These are phyloP conservation scores for Xylaria longipes DNA, from an alignment of 495 filamentous ascomycete genomes.

Conservation along the genomic window DNA sequence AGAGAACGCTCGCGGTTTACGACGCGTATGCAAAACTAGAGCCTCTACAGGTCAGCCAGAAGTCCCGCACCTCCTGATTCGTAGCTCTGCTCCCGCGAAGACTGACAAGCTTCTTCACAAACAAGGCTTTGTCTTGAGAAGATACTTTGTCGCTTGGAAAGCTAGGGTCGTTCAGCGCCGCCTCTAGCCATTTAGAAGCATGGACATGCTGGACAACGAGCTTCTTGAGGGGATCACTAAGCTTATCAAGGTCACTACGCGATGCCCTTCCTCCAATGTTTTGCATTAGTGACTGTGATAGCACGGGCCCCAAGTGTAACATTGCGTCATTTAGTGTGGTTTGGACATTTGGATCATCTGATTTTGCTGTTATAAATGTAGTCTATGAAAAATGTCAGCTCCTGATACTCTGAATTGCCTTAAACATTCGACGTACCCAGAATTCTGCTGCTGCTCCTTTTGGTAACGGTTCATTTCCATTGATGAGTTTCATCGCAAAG, in stretches of 20 bases:
- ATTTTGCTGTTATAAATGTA: slow-evolving; percentile 53
- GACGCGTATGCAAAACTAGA: slow-evolving; percentile 69
- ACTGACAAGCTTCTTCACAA: slow-evolving; percentile 65
- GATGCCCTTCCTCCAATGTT: slow-evolving; percentile 77
- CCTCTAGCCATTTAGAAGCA: slow-evolving; percentile 66
- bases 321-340: slow-evolving; percentile 59
- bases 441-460: slow-evolving; percentile 81
- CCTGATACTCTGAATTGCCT: slow-evolving; percentile 2
- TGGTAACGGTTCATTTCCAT: slow-evolving; percentile 76
- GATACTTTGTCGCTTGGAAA: slow-evolving; percentile 70
- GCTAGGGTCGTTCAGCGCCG: slow-evolving; percentile 56
- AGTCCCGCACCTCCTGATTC: slow-evolving; percentile 65
- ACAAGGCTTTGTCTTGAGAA: slow-evolving; percentile 65
- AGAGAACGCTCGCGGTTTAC: slow-evolving; percentile 21
- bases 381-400: slow-evolving; percentile 42
- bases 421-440: slow-evolving; percentile 65
- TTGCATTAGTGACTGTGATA: slow-evolving; percentile 65
- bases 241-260: slow-evolving; percentile 76
- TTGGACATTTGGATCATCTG: slow-evolving; percentile 49
- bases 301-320: slow-evolving; percentile 62
- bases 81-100: slow-evolving; percentile 66
- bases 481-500: slow-evolving; percentile 76
- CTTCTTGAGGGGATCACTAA: slow-evolving; percentile 80
- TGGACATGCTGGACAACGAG: slow-evolving; percentile 69
- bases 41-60: slow-evolving; percentile 75